Base-by-base conservation (phyloP, 345 rosid species). In the Eucalyptus regnans region DNA sequence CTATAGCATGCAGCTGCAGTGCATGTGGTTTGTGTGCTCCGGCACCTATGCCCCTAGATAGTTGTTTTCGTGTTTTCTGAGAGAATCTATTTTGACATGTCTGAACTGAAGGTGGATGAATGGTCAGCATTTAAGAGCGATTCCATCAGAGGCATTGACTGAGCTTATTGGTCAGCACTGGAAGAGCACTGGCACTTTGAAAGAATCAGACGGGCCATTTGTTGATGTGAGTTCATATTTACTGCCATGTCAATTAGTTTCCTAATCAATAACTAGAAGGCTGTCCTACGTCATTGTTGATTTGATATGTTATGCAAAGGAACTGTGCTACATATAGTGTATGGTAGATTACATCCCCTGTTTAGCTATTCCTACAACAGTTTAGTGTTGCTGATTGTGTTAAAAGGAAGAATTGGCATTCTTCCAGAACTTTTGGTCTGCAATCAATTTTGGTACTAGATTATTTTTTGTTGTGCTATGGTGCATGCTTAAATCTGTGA, bases 101-200 rank as follows among this genome's bases (percentile, higher is more conserved):
- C 31, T 89, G 64, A 90, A 88, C 46, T 90, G 43, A 91, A 97
- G 99, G 95, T 97, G 99, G 99, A 97, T 97, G 99, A 97, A 97
- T 92, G 99, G 99, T 86, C 99, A 94, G 91, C 97, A 96, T 93
- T 88, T 97, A 87, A 95, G 93, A 90, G 92, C 95, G 44, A 92
- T 96, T 89, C 96, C 99, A 87, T 91, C 89, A 54, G 97, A 96
- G 86, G 90, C 95, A 91, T 89, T 96, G 89, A 92, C 91, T 48
- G 92, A 92, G 86, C 94, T 96, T 88, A 92, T 97, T 90, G 99
- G 99, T 91, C 96, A 96, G 90, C 95, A 88, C 89, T 97, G 99
- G 99, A 97, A 96, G 92, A 91, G 88, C 85, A 88, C 92, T 5
- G 95, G 97, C 64, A 92, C 96, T 91, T 94, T 96, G 79, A 88